These are phyloP conservation scores for Nigrospora osmanthi DNA, from an alignment of 2,329 filamentous ascomycete genomes.

Conservation along the genomic window DNA sequence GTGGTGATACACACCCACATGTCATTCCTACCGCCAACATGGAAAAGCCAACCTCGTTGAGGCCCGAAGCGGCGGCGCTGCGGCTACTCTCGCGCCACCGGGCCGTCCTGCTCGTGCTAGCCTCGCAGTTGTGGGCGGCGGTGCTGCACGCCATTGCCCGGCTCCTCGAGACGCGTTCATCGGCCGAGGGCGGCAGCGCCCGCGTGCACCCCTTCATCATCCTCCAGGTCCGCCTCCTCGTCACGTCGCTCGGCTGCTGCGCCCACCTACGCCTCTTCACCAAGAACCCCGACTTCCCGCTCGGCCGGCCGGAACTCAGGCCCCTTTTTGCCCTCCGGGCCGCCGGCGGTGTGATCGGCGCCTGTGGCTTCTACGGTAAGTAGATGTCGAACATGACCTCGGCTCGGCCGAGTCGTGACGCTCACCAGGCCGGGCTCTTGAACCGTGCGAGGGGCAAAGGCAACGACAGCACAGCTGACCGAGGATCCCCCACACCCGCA, in stretches of 20 bases:
- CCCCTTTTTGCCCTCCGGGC: background rate
- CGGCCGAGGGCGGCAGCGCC: background rate
- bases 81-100: background rate
- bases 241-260: background rate
- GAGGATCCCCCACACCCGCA: background rate
- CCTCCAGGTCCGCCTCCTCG: background rate
- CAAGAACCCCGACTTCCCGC: background rate
- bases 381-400: too few species aligned
- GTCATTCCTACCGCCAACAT: background rate
- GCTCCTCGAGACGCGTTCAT: background rate
- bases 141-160: background rate
- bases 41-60: background rate
- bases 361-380: slow-evolving; percentile 1
- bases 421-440: too few species aligned
- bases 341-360: background rate
- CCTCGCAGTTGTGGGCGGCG: background rate
- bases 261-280: background rate
- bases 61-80: too few species aligned
- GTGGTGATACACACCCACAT: too few species aligned
- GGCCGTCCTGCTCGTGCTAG: background rate
- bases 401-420: too few species aligned
- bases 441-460: too few species aligned
- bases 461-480: too few species aligned
- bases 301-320: background rate
- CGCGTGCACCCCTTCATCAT: slow-evolving; percentile 1